Base-by-base conservation (phyloP, 1,139 yeast genomes). In the Yamadazyma dushanensis region DNA sequence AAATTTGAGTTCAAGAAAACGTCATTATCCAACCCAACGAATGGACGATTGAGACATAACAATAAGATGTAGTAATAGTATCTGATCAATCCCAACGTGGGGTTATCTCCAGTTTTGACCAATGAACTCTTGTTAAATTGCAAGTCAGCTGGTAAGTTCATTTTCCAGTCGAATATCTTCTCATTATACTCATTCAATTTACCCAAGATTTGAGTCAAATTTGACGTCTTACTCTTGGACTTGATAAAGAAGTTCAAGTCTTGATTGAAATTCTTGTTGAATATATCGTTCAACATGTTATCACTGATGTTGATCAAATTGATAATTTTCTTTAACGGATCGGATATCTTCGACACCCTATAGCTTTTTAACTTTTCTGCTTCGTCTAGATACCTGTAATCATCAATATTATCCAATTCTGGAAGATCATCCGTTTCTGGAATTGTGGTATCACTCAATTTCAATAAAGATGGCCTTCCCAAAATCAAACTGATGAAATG, bases 351-450 rank as follows among this genome's bases (percentile, higher is more conserved):
- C 19, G 74, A 56, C 14, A 44, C 57, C 48, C 49, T 63, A 7
- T 27, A 26, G 13, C 39, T 39, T 15, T 45, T 49, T 1, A 50
- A 34, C 24, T 44, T 34, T 34, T 51, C 58, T 4, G 40, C 34
- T 18, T 52, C 57, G 21, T 57, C 60, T 20, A 56, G 49, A 43
- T 70, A 70, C 34, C 68, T 62, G 47, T 57, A 70, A 26, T 70
- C 75, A 40, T 76, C 78, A 14, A 77, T 76, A 63, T 78, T 73
- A 40, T 68, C 77, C 38, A 76, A 63, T 52, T 78, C 83, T 0
- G 83, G 83, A 34, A 80, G 59, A 50, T 78, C 82, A 37, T 72
- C 75, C 4, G 83, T 73, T 46, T 78, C 83, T 0, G 81, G 79
- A 6, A 79, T 76, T 1, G 82, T 70, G 0, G 83, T 76, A 49